Evolutionary conservation across 768 basidiomycete genomes (phyloP), one percentile per base, ranked within the genome.

Genomic region (Tulasnella sp.): DNA sequence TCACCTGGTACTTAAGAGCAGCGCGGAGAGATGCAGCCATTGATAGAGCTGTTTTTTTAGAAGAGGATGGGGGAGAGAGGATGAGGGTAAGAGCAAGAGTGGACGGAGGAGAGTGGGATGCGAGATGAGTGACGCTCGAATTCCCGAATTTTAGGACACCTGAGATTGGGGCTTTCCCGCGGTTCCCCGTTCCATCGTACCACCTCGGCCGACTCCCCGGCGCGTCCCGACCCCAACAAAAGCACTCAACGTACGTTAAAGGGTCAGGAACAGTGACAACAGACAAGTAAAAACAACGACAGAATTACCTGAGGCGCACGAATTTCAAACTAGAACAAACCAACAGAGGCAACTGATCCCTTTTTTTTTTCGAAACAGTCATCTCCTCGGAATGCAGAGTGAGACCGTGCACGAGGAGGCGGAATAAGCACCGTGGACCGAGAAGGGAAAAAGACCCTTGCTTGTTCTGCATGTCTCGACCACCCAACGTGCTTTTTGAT

Each of bases 1-100:
- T 20, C 40, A 80, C 79, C 79, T 80, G 78, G 72, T 51, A 55
- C 69, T 75, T 61, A 40, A 80, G 37, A 74, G 78, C 79, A 74
- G 71, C 57, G 39, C 79, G 79, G 20, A 79, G 77, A 73, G 71
- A 40, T 18, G 79, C 57, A 70, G 79, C 79, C 61, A 76, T 79
- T 77, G 57, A 67, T 23, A 23, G 61, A 67, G 61, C 61, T 67
- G 61, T 10, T 61, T 61, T 67, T 67, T 67, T 44, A 44, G 44
- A 44, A 16, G 44, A 35, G 61, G 61, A 67, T 67, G 61, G 61
- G 61, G 61, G 75, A 61, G 48, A 57, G 75, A 76, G 48, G 75
- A 26, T 55, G 73, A 35, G 29, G 71, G 35, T 15, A 76, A 69
- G 57, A 61, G 57, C 39, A 51, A 76, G 75, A 40, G 61, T 26